phyloP scores from a whole-genome alignment of 371 early-diverging fungal species.

The Circinella umbellata region DNA sequence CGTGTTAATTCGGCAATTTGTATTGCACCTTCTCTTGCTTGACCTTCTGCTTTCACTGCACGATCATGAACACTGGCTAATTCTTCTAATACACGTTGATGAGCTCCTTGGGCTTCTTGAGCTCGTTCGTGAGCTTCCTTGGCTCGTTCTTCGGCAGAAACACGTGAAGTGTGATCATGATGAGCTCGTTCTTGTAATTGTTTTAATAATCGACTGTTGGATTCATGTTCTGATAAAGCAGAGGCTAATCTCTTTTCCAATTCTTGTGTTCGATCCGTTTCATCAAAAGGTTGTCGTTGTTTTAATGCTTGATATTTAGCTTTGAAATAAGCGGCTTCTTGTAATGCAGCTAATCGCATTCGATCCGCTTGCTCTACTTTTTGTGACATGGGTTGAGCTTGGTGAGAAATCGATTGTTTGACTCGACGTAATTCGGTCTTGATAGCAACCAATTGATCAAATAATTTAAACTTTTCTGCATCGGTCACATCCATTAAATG shows the following conservation, averaged over 20 bases:
- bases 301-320: constrained; percentile 48
- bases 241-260: constrained; percentile 54
- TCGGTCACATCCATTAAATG: constrained; percentile 42
- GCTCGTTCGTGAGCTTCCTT: constrained; percentile 53
- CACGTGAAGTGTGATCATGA: constrained; percentile 46
- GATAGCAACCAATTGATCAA: constrained; percentile 48
- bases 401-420: constrained; percentile 48
- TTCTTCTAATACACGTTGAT: constrained; percentile 51
- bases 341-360: constrained; percentile 59
- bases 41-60: constrained; percentile 47
- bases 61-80: constrained; percentile 45
- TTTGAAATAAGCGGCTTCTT: constrained; percentile 64
- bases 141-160: constrained; percentile 55
- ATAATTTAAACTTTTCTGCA: constrained; percentile 43
- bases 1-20: constrained; percentile 34
- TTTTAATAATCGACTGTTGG: constrained; percentile 34
- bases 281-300: constrained; percentile 34
- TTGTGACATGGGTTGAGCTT: constrained; percentile 56
- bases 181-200: constrained; percentile 49
- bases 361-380: constrained; percentile 61
- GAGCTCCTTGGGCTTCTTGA: constrained; percentile 55
- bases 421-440: constrained; percentile 54
- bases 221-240: constrained; percentile 52
- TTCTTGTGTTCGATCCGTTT: constrained; percentile 43
- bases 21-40: constrained; percentile 44